Percentiles rank a stretch among this genome's conserved stretches.
These are phyloP conservation scores for Leishmania lainsoni DNA, from an alignment of 208 protist genomes.

Conservation along the genomic window DNA sequence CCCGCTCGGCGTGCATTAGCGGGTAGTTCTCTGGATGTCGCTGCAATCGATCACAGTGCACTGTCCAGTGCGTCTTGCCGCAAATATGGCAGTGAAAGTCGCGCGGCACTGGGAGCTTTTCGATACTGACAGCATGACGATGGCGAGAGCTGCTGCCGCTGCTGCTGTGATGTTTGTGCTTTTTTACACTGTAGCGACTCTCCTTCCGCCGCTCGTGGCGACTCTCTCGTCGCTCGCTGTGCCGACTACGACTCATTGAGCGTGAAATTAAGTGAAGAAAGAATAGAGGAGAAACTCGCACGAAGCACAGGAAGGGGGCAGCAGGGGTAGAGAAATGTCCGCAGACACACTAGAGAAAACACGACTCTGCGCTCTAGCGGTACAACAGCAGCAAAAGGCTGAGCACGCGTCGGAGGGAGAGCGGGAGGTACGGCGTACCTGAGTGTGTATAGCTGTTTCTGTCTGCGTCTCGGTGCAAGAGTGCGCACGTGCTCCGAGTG, in stretches of 20 bases:
- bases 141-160: neutral
- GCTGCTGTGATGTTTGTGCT: slow-evolving; percentile 24
- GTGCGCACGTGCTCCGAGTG: neutral
- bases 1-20: slow-evolving; percentile 50
- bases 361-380: neutral
- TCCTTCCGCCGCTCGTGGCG: slow-evolving; percentile 18
- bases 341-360: slow-evolving; percentile 17
- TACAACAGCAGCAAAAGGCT: neutral
- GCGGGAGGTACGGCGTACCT: neutral
- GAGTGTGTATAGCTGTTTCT: neutral
- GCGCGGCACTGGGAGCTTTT: slow-evolving; percentile 33
- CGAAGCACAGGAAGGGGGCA: neutral
- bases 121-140: neutral
- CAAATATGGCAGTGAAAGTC: slow-evolving; percentile 85
- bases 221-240: slow-evolving; percentile 13
- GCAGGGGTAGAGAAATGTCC: neutral
- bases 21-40: slow-evolving; percentile 57
- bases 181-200: slow-evolving; percentile 14
- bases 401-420: neutral
- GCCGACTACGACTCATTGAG: slow-evolving; percentile 22
- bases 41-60: slow-evolving; percentile 62
- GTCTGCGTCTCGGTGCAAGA: neutral
- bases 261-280: neutral
- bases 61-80: slow-evolving; percentile 80
- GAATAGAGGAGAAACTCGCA: neutral